phyloP scores from a whole-genome alignment of 352 stramenopile genomes.

The Phytophthora quininea region DNA sequence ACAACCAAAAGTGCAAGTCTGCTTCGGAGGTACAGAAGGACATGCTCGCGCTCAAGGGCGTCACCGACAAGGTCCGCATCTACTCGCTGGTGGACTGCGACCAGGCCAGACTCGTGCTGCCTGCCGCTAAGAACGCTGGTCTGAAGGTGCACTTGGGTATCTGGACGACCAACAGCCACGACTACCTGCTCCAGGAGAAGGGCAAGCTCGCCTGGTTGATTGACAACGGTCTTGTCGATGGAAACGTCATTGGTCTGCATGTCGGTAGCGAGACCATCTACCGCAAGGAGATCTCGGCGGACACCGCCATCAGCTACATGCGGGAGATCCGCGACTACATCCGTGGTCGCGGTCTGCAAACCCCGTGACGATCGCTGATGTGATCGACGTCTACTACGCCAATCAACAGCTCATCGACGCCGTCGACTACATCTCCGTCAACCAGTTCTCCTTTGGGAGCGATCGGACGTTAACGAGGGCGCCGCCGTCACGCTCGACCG shows the following conservation, averaged over 20 bases:
- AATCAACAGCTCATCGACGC: slow-evolving; percentile 50
- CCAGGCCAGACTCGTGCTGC: slow-evolving; percentile 39
- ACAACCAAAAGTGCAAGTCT: slow-evolving; percentile 42
- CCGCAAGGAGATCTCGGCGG: slow-evolving; percentile 47
- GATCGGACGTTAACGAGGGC: slow-evolving; percentile 37
- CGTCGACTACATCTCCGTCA: slow-evolving; percentile 62
- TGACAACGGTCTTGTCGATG: slow-evolving; percentile 33
- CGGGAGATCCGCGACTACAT: slow-evolving; percentile 42
- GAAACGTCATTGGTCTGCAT: slow-evolving; percentile 46
- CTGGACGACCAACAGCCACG: slow-evolving; percentile 38
- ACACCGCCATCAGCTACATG: slow-evolving; percentile 48
- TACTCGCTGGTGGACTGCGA: slow-evolving; percentile 53
- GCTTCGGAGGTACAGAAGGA: slow-evolving; percentile 37
- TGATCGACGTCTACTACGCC: slow-evolving; percentile 59
- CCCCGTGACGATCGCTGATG: slow-evolving; percentile 64
- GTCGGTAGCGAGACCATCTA: slow-evolving; percentile 67
- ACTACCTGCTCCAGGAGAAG: slow-evolving; percentile 39
- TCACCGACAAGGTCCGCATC: slow-evolving; percentile 56
- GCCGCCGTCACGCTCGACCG: slow-evolving; percentile 47
- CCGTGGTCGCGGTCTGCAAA: slow-evolving; percentile 27
- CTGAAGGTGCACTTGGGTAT: slow-evolving; percentile 58
- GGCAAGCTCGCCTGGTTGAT: slow-evolving; percentile 36
- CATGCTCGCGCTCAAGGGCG: slow-evolving; percentile 40
- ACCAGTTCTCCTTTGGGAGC: slow-evolving; percentile 72
- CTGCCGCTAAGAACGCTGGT: slow-evolving; percentile 32